Evolutionary conservation across 108 stramenopile genomes (phyloP).

Genomic region (Nitzschia palea): DNA sequence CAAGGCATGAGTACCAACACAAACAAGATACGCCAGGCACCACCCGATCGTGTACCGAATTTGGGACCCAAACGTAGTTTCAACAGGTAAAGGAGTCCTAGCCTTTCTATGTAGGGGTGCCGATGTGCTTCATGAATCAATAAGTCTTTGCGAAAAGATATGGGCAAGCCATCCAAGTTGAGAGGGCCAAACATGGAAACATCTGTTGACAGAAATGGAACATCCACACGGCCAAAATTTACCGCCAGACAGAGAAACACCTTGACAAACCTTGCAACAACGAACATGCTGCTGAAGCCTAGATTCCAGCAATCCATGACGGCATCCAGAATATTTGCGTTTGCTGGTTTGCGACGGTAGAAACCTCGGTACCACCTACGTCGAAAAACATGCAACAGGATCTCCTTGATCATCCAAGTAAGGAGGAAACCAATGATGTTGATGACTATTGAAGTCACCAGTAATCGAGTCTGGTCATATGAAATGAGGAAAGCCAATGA

Average conservation of each 20-base stretch:
- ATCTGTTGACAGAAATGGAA: conserved; percentile 48
- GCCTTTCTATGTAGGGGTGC: conserved; percentile 65
- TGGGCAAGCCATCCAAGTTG: conserved; percentile 11
- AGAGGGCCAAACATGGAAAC: conserved; percentile 28
- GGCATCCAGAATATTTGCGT: conserved; percentile 16
- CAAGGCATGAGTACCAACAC: conserved; percentile 54
- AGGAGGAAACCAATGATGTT: neutral
- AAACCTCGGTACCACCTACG: conserved; percentile 11
- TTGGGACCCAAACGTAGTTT: conserved; percentile 42
- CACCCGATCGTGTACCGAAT: conserved; percentile 47
- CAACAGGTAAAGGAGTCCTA: conserved; percentile 63
- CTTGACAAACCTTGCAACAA: conserved; percentile 45
- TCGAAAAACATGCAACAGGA: neutral
- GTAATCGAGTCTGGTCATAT: neutral
- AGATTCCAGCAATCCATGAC: conserved; percentile 23
- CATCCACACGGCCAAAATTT: conserved; percentile 51
- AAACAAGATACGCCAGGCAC: conserved; percentile 38
- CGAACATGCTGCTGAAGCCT: conserved; percentile 30
- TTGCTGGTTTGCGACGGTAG: conserved; percentile 27
- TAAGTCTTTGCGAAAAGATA: conserved; percentile 31
- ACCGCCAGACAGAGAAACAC: conserved; percentile 32
- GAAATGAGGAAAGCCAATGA: neutral
- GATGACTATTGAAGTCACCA: neutral
- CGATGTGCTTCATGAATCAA: conserved; percentile 46
- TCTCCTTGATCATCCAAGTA: neutral